A percentile compares a stretch with the other conserved stretches of the same genome.
Conservation (phyloP, 2,329 filamentous ascomycete species). For the Exophiala lecanii-corni region DNA sequence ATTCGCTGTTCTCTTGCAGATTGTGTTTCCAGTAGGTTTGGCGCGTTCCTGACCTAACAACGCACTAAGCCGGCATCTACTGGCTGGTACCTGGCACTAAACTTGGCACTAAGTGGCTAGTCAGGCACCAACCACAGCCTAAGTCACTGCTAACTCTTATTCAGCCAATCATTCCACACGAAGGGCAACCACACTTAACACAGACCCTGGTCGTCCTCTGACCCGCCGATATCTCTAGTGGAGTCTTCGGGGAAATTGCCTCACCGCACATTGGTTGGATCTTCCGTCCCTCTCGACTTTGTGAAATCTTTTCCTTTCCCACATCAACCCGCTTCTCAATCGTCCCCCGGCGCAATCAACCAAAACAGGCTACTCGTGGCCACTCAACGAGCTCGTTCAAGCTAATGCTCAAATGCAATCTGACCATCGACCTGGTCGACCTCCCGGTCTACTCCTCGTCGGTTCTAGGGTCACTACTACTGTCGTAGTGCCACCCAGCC, state of each 20-base stretch:
- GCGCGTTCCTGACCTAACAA: constrained; percentile 11
- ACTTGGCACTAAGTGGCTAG: too few relatives aligned
- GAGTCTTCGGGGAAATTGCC: constrained; percentile 22
- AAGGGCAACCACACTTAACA: too few relatives aligned
- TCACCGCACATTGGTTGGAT: constrained; percentile 15
- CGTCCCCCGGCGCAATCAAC: background rate
- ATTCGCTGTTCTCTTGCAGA: constrained; percentile 5
- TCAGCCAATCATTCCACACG: too few relatives aligned
- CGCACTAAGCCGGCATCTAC: too few relatives aligned
- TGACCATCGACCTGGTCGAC: background rate
- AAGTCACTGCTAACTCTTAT: too few relatives aligned
- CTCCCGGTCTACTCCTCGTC: background rate
- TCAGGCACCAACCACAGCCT: constrained; percentile 14
- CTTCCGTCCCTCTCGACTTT: constrained; percentile 1
- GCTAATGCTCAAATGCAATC: background rate
- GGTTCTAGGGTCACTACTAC: too few relatives aligned
- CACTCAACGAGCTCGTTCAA: background rate
- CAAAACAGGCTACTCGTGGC: background rate
- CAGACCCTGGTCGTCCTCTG: too few relatives aligned
- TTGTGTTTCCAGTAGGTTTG: constrained; percentile 19
- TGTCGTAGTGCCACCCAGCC: background rate
- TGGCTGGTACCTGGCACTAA: too few relatives aligned
- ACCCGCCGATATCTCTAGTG: background rate
- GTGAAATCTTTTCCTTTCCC: background rate
- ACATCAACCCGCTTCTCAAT: background rate